Evolutionary conservation across 139 green algal species (phyloP).

Genomic region (Tetradesmus obliquus): DNA sequence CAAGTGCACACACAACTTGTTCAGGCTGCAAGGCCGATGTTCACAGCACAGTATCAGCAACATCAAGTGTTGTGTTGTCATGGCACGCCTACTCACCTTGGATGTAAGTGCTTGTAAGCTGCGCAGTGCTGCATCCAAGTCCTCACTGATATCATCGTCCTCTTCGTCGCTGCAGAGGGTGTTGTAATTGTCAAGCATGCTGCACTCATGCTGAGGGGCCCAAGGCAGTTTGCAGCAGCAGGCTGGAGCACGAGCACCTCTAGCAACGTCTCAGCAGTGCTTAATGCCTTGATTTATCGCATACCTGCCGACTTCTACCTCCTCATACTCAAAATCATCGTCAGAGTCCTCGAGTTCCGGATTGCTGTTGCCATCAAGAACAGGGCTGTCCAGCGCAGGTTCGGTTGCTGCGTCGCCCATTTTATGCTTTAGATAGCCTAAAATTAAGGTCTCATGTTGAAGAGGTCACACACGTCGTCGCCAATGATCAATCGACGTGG

Average conservation of each 20-base stretch:
- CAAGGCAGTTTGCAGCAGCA: not conserved
- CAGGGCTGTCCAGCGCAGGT: not conserved
- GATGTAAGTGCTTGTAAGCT: conserved; percentile 71
- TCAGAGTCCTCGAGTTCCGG: conserved; percentile 68
- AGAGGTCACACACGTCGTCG: no score
- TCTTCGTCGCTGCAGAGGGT: conserved; percentile 50
- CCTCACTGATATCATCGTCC: conserved; percentile 78
- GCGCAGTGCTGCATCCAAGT: conserved; percentile 79
- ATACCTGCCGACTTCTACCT: conserved; percentile 78
- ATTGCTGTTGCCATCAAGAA: not conserved
- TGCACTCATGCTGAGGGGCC: not conserved
- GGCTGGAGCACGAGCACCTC: not conserved
- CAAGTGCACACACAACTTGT: not conserved
- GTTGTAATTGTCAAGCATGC: not conserved
- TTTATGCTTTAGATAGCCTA: not conserved
- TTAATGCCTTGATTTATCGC: not conserved
- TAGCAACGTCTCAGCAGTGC: not conserved
- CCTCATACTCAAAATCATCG: conserved; percentile 87
- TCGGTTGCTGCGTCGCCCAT: conserved; percentile 1
- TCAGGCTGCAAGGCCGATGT: not conserved
- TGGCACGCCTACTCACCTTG: conserved; percentile 50
- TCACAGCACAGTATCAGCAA: no score
- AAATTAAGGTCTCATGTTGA: not conserved
- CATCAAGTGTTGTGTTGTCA: no score
- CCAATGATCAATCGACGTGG: not conserved